Evolutionary conservation across 768 basidiomycete species (phyloP).

Genomic region (Amanita pseudoporphyria): DNA sequence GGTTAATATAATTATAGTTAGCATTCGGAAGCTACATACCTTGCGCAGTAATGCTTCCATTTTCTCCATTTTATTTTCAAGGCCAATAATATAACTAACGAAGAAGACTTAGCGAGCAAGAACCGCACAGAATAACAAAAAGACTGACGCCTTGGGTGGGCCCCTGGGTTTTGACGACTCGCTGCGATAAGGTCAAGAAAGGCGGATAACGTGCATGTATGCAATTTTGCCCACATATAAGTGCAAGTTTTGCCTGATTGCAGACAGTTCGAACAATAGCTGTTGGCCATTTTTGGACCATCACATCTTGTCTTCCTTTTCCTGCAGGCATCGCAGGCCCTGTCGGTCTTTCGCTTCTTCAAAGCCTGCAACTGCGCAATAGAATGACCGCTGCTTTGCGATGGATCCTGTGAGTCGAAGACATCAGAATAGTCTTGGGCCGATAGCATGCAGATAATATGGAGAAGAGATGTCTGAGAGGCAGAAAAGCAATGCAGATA

Average conservation of each 20-base stretch:
- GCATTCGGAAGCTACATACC: constrained; percentile 23
- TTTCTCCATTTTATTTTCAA: constrained; percentile 51
- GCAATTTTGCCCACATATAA: constrained; percentile 37
- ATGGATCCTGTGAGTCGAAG: background rate
- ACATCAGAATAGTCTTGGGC: background rate
- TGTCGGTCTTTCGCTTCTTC: constrained; percentile 38
- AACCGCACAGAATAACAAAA: background rate
- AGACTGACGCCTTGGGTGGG: constrained; percentile 56
- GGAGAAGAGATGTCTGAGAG: background rate
- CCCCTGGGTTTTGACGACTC: constrained; percentile 57
- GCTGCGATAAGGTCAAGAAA: constrained; percentile 19
- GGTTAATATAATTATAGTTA: background rate
- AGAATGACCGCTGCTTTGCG: background rate
- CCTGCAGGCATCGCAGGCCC: constrained; percentile 53
- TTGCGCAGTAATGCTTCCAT: constrained; percentile 44
- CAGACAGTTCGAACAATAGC: constrained; percentile 49
- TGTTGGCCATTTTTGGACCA: constrained; percentile 39
- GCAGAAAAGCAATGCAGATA: background rate
- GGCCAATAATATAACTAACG: constrained; percentile 42
- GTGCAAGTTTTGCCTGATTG: constrained; percentile 44
- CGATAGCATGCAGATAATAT: background rate
- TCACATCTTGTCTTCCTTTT: constrained; percentile 54
- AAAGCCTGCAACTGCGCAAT: no score
- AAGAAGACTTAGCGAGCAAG: background rate
- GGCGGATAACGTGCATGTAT: background rate